phyloP scores from a whole-genome alignment of 2,329 filamentous ascomycete genomes.

The Sporothrix euskadiensis region DNA sequence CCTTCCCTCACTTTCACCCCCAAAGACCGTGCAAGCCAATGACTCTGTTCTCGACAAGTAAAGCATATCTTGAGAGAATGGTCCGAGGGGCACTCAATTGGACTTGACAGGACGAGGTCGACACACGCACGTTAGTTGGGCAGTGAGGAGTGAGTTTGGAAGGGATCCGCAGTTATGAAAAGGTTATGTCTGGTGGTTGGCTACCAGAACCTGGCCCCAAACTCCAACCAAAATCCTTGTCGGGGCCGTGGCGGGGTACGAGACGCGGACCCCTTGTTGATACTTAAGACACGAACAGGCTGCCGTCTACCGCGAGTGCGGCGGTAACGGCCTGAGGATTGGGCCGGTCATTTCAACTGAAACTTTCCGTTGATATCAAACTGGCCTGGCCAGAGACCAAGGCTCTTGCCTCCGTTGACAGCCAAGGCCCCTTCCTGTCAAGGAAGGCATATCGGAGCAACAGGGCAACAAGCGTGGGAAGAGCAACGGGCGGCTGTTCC shows the following conservation, averaged over 20 bases:
- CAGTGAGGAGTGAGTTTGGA: background rate
- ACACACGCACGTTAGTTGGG: background rate
- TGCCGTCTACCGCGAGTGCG: background rate
- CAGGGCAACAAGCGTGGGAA: background rate
- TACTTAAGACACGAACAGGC: background rate
- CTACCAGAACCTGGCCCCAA: background rate
- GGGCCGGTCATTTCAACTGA: background rate
- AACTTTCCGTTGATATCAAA: background rate
- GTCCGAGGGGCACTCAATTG: background rate
- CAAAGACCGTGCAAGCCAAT: background rate
- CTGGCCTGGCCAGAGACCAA: background rate
- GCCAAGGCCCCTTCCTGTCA: background rate
- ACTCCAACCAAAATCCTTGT: background rate
- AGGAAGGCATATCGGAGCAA: background rate
- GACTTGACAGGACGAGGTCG: background rate
- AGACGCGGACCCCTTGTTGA: background rate
- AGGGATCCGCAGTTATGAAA: background rate
- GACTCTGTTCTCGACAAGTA: background rate
- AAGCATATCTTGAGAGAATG: background rate
- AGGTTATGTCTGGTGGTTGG: background rate
- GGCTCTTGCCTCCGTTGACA: background rate
- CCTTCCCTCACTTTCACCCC: background rate
- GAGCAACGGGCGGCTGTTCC: background rate
- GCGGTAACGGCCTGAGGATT: background rate
- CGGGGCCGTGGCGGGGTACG: background rate